Evolutionary conservation across 2,329 filamentous ascomycete genomes (phyloP), one percentile per base, ranked within the genome.

Genomic region (Penicillium sp.): DNA sequence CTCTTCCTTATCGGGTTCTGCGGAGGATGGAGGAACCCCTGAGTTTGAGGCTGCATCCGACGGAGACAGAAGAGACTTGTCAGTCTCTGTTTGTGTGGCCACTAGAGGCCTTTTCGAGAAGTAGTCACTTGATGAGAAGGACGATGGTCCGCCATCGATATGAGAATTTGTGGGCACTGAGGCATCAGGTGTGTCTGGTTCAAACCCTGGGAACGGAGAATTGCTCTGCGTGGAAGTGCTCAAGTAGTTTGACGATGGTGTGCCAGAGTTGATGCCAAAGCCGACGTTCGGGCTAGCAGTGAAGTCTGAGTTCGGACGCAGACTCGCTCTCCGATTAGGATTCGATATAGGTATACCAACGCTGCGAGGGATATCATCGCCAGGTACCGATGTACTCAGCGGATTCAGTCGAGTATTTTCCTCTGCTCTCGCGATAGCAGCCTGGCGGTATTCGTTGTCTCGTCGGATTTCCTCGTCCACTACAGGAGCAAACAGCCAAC

Each of bases 391-490:
- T 0, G 86, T 82, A 64, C 85, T 83, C 3, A 79, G 71, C 45
- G 84, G 81, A 41, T 79, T 81, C n/a, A 81, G 73, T 35, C 79
- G 79, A 52, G 82, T 79, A 31, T 83, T 81, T 66, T 86, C 86
- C 60, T 87, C 85, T 5, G 84, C 79, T 17, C 77, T 81, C 35
- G 86, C 83, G 51, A 91, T 84, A 8, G 96, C 77, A 45, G 84
- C 83, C 44, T 85, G 80, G n/a, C 93, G 85, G 70, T 89, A 86
- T 0, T 77, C 79, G 68, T 90, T 86, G 69, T 99, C 94, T 52
- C 91, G 86, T 63, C 84, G 87, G 65, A 96, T 89, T 73, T 97
- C 91, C 73, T 97, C 93, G 60, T 96, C 90, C 53, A 99, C 89
- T 42, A 97, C 81, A 55, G 89, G 89, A 10, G 89, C 87, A 77